Evolutionary conservation across 2,329 filamentous ascomycete species (phyloP).

Genomic region (Zalaria obscura): DNA sequence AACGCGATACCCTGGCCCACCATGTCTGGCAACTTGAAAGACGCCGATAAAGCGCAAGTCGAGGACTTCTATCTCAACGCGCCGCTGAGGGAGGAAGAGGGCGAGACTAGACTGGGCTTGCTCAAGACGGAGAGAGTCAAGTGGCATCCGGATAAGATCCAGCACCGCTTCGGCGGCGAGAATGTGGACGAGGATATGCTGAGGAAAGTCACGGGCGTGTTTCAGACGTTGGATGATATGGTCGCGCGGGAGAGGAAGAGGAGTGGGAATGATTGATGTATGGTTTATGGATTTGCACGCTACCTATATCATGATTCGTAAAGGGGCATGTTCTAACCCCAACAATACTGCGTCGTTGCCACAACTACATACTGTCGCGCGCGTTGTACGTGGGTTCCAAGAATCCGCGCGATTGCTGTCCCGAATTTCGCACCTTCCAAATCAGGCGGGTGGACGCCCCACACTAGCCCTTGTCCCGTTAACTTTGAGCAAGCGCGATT

Average conservation of each 20-base stretch:
- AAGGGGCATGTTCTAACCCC: no score
- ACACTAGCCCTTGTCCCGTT: no score
- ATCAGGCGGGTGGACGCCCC: no score
- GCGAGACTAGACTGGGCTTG: slow-evolving; percentile 24
- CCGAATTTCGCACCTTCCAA: no score
- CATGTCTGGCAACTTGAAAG: slow-evolving; percentile 40
- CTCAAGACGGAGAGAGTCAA: slow-evolving; percentile 77
- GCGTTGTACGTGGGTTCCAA: no score
- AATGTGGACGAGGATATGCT: slow-evolving; percentile 58
- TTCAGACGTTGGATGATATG: slow-evolving; percentile 74
- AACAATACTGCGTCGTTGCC: no score
- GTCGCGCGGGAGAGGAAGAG: slow-evolving; percentile 28
- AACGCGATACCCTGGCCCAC: slow-evolving; percentile 58
- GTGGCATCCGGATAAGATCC: slow-evolving; percentile 97
- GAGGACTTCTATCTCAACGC: slow-evolving; percentile 54
- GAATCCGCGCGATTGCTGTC: no score
- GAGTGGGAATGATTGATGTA: slow-evolving; percentile 1
- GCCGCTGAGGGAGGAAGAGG: slow-evolving; percentile 14
- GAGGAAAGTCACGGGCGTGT: slow-evolving; percentile 73
- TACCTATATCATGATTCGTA: no score
- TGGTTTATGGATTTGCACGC: no score
- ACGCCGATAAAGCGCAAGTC: slow-evolving; percentile 46
- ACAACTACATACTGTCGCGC: no score
- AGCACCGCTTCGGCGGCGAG: slow-evolving; percentile 66
- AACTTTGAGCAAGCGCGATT: no score